Base-by-base conservation (phyloP, 768 basidiomycete species). In the Leccinellum luteum region DNA sequence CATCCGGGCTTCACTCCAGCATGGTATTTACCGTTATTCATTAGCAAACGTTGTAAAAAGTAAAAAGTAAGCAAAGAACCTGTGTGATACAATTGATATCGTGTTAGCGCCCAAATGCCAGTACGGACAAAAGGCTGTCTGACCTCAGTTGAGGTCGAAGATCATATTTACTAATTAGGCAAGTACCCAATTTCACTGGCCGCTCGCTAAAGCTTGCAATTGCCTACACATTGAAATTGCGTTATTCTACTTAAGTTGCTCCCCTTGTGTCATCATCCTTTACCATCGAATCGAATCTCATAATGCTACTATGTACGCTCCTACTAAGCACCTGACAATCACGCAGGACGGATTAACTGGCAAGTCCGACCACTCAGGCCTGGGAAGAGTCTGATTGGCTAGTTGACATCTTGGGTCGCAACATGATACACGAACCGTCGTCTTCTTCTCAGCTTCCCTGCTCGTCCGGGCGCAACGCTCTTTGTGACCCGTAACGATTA, bases 341-440 rank as follows among this genome's bases (percentile, higher is more conserved):
- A 25, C 25, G 25, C 25, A 25, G n/a, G 41, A 19, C 9, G 41
- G 10, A 19, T 41, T n/a, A 0, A 38, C 35, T 38, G n/a, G n/a
- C 35, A 38, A 38, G 41, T 41, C n/a, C n/a, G 41, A 41, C 19
- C 5, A n/a, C n/a, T n/a, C 41, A n/a, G 2, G n/a, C 41, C 41
- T 41, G 41, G 41, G 19, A 41, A 41, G n/a, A 12, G n/a, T 19
- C 41, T 41, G 41, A 41, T 41, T 41, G 41, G 44, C 21, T 52
- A 51, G 50, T 52, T 47, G 59, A 56, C 61, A 45, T 61, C n/a
- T 32, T 35, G 38, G 19, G 65, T 67, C 53, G 52, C 44, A n/a
- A 55, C 54, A 63, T 59, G 64, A 52, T 15, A 47, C 35, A 53
- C 4, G 28, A 35, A 2, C 30, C 30, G 12, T 48, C 50, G 38